A percentile compares a stretch with the other conserved stretches of the same genome.
These are phyloP conservation scores for Pseudocercospora pini-densiflorae DNA, from an alignment of 2,329 filamentous ascomycete genomes.

Conservation along the genomic window DNA sequence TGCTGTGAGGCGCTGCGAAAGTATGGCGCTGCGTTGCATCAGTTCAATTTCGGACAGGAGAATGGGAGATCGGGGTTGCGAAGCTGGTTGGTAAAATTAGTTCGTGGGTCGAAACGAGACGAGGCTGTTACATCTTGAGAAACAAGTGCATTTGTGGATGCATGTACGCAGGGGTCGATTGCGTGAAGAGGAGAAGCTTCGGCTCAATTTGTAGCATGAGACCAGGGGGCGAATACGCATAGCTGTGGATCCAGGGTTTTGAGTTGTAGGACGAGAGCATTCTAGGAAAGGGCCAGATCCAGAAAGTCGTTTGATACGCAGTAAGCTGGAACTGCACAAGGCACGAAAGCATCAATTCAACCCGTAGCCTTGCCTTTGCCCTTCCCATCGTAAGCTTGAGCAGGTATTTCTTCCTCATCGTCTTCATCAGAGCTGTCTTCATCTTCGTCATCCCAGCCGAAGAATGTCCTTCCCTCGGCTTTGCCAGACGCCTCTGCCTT, in stretches of 20 bases:
- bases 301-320: not conserved
- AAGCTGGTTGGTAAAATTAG: not conserved
- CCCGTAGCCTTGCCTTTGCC: slow-evolving; percentile 44
- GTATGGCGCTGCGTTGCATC: slow-evolving; percentile 12
- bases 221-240: no score
- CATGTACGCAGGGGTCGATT: no score
- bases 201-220: no score
- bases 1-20: slow-evolving; percentile 12
- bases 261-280: no score
- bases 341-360: not conserved
- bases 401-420: slow-evolving; percentile 43
- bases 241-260: no score
- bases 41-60: not conserved
- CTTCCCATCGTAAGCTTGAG: slow-evolving; percentile 46
- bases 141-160: no score
- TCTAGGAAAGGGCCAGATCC: not conserved
- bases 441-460: slow-evolving; percentile 80
- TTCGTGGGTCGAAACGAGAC: not conserved
- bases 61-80: not conserved
- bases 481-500: slow-evolving; percentile 42
- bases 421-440: slow-evolving; percentile 53
- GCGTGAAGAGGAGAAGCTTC: no score
- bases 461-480: slow-evolving; percentile 58
- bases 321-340: not conserved
- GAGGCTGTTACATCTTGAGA: not conserved